Base-by-base conservation (phyloP, 2,329 filamentous ascomycete species). In the Fusarium chaquense region DNA sequence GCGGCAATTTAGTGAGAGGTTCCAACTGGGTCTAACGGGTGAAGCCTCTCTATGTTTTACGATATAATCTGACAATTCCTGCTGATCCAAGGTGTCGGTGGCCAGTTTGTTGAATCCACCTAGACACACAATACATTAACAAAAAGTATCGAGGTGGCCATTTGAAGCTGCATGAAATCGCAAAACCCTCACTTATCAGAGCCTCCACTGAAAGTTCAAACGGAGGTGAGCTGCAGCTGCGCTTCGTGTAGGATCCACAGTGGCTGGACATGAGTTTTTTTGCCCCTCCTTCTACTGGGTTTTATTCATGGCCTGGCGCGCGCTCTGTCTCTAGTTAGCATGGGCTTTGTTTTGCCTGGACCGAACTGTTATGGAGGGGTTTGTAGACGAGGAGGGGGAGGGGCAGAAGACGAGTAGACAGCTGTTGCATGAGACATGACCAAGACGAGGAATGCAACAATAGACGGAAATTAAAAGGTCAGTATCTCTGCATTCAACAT, bases 171-270 rank as follows among this genome's bases (percentile, higher is more conserved):
- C 61, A 69, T 53, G 47, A 49, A 47, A 57, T 63, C 52, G 40
- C 49, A 62, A 70, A 62, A 66, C 41, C 44, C 53, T 69, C 66
- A 53, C 13, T 52, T 36, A 52, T 52, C 20, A 32, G 12, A 20
- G 38, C 62, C 44, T 61, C 63, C 58, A 67, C 52, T 40, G 41
- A 35, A 40, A 54, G 40, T 49, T 38, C 38, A 26, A 69, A 57
- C 53, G n/a, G 64, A 67, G 41, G 61, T 73, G 72, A 74, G 72
- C 44, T 74, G 70, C 72, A 74, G 64, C 35, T 63, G 38, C 33
- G 40, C 57, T 61, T 64, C 57, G 47, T 53, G n/a, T 41, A 46
- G 58, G 53, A 32, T 66, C 72, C 70, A 67, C 63, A 53, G 58
- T 72, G 68, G 68, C 65, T 72, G 61, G 61, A 38, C 62, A 58